A percentile compares a stretch with the other conserved stretches of the same genome.
Conservation (phyloP, 1,139 yeast genomes). For the Geotrichum histeridarum region DNA sequence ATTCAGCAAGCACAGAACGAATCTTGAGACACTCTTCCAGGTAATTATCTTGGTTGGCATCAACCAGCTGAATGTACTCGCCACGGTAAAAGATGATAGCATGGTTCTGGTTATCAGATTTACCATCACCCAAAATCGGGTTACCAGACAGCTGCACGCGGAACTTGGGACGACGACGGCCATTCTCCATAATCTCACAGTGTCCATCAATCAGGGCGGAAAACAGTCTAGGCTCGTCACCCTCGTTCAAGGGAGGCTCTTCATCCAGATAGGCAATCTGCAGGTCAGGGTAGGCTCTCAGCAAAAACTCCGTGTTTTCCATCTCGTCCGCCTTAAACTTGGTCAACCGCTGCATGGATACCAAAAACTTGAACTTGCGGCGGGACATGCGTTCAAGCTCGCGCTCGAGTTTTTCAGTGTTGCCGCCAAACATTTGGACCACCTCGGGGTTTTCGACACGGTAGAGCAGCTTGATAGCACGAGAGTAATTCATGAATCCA, state of each 20-base stretch:
- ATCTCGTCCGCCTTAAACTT: slow-evolving; percentile 95
- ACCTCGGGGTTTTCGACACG: slow-evolving; percentile 99
- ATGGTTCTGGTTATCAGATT: slow-evolving; percentile 97
- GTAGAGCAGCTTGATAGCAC: slow-evolving; percentile 93
- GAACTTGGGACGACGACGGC: slow-evolving; percentile 97
- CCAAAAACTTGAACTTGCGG: slow-evolving; percentile 94
- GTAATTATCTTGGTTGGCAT: slow-evolving; percentile 98
- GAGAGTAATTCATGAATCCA: slow-evolving; percentile 98
- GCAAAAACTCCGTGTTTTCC: slow-evolving; percentile 95
- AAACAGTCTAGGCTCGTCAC: slow-evolving; percentile 95
- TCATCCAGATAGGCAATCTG: slow-evolving; percentile 98
- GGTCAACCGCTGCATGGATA: slow-evolving; percentile 96
- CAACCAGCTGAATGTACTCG: slow-evolving; percentile 94
- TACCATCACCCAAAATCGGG: slow-evolving; percentile 99
- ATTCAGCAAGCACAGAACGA: slow-evolving; percentile 94
- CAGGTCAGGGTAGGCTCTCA: slow-evolving; percentile 97
- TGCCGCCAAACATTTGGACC: slow-evolving; percentile 97
- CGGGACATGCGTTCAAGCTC: slow-evolving; percentile 99
- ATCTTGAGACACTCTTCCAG: slow-evolving; percentile 97
- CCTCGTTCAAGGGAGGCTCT: slow-evolving; percentile 83
- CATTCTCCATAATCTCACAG: slow-evolving; percentile 95
- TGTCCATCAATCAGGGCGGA: slow-evolving; percentile 98
- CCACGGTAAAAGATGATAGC: slow-evolving; percentile 96
- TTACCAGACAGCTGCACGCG: slow-evolving; percentile 97
- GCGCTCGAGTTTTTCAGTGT: slow-evolving; percentile 88